phyloP scores from a whole-genome alignment of 2,329 filamentous ascomycete genomes.

The Monosporascus sp. region DNA sequence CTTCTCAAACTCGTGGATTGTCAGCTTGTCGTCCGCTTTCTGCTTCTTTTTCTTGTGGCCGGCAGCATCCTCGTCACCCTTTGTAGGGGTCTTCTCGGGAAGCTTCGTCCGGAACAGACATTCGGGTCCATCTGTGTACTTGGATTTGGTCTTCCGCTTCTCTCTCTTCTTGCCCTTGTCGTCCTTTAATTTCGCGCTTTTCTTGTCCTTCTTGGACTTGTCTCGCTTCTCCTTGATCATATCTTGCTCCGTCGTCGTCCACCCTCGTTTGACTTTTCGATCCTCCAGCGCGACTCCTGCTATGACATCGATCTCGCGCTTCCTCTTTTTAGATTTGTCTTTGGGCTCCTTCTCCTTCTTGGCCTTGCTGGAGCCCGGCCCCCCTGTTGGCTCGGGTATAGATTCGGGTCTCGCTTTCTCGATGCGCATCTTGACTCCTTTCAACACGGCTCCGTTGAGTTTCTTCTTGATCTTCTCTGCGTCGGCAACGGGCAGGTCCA shows the following conservation, averaged over 20 bases:
- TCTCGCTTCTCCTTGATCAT: conserved; percentile 43
- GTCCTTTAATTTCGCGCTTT: conserved; percentile 33
- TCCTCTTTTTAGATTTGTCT: conserved; percentile 45
- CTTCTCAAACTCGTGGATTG: conserved; percentile 87
- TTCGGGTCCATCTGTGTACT: conserved; percentile 76
- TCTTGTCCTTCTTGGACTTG: conserved; percentile 34
- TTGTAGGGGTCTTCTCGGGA: conserved; percentile 43
- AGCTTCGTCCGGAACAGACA: conserved; percentile 80
- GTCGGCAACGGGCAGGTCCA: conserved; percentile 74
- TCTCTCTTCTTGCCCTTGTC: conserved; percentile 46
- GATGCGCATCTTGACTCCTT: conserved; percentile 77
- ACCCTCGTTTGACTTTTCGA: conserved; percentile 81
- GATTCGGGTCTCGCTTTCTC: conserved; percentile 71
- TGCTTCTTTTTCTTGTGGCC: conserved; percentile 55
- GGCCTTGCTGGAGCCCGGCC: conserved; percentile 26
- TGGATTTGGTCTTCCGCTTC: conserved; percentile 60
- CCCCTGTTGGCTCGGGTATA: conserved; percentile 32
- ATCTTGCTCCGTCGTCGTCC: conserved; percentile 64
- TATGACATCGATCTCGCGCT: conserved; percentile 46
- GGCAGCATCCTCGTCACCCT: conserved; percentile 33
- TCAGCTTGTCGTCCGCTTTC: conserved; percentile 52
- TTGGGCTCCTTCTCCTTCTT: conserved; percentile 31
- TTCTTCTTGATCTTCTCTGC: conserved; percentile 91
- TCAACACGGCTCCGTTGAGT: conserved; percentile 79
- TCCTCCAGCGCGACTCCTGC: conserved; percentile 68